Evolutionary conservation across 177 flowering plant species (phyloP).

Genomic region (Vitis hybrid): DNA sequence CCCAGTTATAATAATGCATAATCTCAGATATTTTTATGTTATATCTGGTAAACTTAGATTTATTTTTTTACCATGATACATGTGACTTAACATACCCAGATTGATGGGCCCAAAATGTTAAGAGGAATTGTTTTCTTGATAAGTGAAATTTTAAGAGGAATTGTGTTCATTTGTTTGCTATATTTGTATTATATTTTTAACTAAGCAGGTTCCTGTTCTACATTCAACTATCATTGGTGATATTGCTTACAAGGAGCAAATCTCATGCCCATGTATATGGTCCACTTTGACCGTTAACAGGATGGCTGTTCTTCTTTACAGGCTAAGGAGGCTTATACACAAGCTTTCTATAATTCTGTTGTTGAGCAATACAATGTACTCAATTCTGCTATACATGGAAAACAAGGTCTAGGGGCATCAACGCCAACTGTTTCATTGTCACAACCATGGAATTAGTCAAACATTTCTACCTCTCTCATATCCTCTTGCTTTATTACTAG

Average conservation of each 20-base stretch:
- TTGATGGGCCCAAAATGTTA: too few relatives aligned
- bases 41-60: too few relatives aligned
- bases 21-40: too few relatives aligned
- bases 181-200: not conserved
- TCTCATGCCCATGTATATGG: too few relatives aligned
- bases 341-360: slow-evolving; percentile 60
- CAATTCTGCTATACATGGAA: slow-evolving; percentile 69
- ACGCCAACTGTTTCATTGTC: slow-evolving; percentile 52
- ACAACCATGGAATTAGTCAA: slow-evolving; percentile 72
- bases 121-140: too few relatives aligned
- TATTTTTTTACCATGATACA: too few relatives aligned
- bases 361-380: slow-evolving; percentile 72
- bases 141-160: too few relatives aligned
- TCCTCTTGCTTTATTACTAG: slow-evolving; percentile 16
- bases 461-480: slow-evolving; percentile 6
- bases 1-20: too few relatives aligned
- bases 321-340: slow-evolving; percentile 62
- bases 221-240: not conserved
- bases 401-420: slow-evolving; percentile 74
- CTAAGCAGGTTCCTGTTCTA: not conserved
- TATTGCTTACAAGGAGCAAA: too few relatives aligned
- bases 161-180: not conserved
- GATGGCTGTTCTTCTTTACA: slow-evolving; percentile 31
- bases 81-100: too few relatives aligned
- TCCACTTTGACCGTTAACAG: slow-evolving; percentile 9